These are phyloP conservation scores for Leavenworthia alabamica DNA, from an alignment of 345 rosid species.

Conservation along the genomic window DNA sequence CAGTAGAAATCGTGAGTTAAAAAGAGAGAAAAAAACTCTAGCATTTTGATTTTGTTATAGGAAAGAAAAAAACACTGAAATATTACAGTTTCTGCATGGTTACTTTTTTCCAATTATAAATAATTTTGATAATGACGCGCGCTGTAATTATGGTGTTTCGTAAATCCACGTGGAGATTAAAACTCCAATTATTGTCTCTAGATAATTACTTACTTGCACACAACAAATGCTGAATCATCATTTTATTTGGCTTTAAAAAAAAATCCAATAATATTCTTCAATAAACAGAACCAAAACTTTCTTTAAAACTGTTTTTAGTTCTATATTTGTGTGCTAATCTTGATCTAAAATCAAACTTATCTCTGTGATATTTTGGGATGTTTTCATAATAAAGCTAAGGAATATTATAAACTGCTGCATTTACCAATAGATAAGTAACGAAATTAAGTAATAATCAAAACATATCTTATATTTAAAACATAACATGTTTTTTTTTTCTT, in stretches of 20 bases:
- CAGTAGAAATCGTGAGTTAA: not conserved
- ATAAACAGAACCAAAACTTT: not conserved
- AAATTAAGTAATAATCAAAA: no score
- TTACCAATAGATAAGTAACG: no score
- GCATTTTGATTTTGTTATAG: no score
- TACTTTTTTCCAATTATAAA: not conserved
- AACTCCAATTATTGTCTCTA: constrained; percentile 17
- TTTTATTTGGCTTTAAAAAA: not conserved
- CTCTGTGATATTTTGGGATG: not conserved
- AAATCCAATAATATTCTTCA: not conserved
- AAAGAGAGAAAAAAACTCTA: not conserved
- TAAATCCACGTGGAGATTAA: constrained; percentile 21
- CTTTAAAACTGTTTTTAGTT: not conserved
- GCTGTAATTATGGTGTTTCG: constrained; percentile 11
- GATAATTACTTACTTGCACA: constrained; percentile 30
- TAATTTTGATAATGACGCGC: not conserved
- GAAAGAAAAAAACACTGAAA: not conserved
- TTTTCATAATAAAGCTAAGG: not conserved
- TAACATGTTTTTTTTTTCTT: not conserved
- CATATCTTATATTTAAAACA: not conserved
- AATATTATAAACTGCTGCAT: not conserved
- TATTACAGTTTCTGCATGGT: not conserved
- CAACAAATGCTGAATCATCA: constrained; percentile 31
- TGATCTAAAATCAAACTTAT: not conserved
- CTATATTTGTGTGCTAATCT: not conserved